Percentiles rank a stretch among this genome's conserved stretches.
Evolutionary conservation across 495 filamentous ascomycete genomes (phyloP).

Genomic region (Delitschia confertaspora): DNA sequence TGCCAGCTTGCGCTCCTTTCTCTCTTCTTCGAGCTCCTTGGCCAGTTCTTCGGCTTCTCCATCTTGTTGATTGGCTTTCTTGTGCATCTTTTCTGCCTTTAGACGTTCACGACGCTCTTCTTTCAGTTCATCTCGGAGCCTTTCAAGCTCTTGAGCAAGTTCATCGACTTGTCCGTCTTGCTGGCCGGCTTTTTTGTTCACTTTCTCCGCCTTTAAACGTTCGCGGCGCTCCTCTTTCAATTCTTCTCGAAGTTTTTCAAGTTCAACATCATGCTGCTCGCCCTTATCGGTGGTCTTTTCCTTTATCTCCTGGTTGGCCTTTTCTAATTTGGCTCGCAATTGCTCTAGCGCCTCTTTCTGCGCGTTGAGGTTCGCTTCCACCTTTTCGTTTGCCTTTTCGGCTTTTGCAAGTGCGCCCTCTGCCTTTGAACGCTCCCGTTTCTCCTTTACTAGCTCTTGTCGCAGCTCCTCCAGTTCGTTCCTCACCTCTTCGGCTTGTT

Average conservation of each 20-base stretch:
- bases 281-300: slow-evolving; percentile 41
- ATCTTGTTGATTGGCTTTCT: slow-evolving; percentile 14
- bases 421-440: slow-evolving; percentile 37
- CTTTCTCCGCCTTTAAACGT: slow-evolving; percentile 20
- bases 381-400: slow-evolving; percentile 25
- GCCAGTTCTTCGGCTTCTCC: slow-evolving; percentile 31
- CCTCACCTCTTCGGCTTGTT: slow-evolving; percentile 24
- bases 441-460: slow-evolving; percentile 38
- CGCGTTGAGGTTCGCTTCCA: slow-evolving; percentile 42
- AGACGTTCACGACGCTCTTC: slow-evolving; percentile 18
- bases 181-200: slow-evolving; percentile 38
- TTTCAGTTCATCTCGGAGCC: slow-evolving; percentile 28
- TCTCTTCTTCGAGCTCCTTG: slow-evolving; percentile 37
- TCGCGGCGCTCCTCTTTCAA: slow-evolving; percentile 20
- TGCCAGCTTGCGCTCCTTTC: slow-evolving; percentile 36
- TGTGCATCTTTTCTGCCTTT: slow-evolving; percentile 18
- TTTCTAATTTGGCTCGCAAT: slow-evolving; percentile 54
- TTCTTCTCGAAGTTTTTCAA: slow-evolving; percentile 40
- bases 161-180: slow-evolving; percentile 30
- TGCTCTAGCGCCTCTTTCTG: slow-evolving; percentile 52
- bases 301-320: slow-evolving; percentile 49
- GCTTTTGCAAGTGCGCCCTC: slow-evolving; percentile 32
- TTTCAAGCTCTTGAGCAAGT: slow-evolving; percentile 10
- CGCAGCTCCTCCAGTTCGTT: slow-evolving; percentile 33
- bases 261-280: slow-evolving; percentile 33